A percentile compares a stretch with the other conserved stretches of the same genome.
These are phyloP conservation scores for Podospora bellae-mahoneyi DNA, from an alignment of 495 filamentous ascomycete species.

Conservation along the genomic window DNA sequence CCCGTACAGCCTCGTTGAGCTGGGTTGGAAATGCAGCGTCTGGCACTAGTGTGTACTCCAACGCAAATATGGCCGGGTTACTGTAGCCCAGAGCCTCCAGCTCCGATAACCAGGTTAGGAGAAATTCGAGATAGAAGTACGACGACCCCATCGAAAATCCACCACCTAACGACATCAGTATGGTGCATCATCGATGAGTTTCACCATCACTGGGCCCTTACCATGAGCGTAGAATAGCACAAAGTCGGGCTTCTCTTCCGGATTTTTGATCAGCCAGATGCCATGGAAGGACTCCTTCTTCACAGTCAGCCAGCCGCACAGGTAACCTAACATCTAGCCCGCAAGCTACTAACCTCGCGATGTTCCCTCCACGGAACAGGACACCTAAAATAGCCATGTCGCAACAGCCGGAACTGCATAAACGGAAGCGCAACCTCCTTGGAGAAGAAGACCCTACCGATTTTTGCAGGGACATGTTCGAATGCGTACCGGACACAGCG, in stretches of 20 bases:
- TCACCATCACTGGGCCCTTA: constrained; percentile 27
- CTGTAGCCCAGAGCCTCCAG: constrained; percentile 56
- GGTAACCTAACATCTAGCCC: constrained; percentile 18
- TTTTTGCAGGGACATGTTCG: constrained; percentile 58
- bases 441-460: constrained; percentile 73
- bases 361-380: constrained; percentile 62
- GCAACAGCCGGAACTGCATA: constrained; percentile 65
- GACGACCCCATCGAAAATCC: constrained; percentile 74
- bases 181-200: neutral
- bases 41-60: constrained; percentile 79
- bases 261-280: constrained; percentile 58
- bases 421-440: constrained; percentile 68
- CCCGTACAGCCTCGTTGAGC: constrained; percentile 59
- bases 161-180: constrained; percentile 46
- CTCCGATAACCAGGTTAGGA: constrained; percentile 60
- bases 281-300: constrained; percentile 46
- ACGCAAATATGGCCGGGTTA: constrained; percentile 72
- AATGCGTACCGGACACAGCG: constrained; percentile 75
- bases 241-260: constrained; percentile 56
- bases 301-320: constrained; percentile 17
- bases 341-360: constrained; percentile 38
- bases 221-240: constrained; percentile 74
- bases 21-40: constrained; percentile 66
- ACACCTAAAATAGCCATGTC: constrained; percentile 61
- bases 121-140: constrained; percentile 80